Evolutionary conservation across 805 yeast genomes (phyloP).

Genomic region (Saccharomyces paradoxus): DNA sequence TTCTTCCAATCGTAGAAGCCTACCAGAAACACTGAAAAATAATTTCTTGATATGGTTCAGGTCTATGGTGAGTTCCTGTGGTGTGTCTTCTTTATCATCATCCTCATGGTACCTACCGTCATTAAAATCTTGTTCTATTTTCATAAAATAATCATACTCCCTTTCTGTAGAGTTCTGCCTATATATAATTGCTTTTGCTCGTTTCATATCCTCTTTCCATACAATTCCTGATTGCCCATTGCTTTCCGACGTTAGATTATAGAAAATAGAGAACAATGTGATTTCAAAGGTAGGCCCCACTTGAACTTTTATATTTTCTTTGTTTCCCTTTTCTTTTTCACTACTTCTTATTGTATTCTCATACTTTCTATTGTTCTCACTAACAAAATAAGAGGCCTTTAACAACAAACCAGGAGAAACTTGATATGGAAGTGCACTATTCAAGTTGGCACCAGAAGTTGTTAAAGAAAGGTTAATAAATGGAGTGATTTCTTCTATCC

Average conservation of each 20-base stretch:
- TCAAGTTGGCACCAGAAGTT: conserved; percentile 59
- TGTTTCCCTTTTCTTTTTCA: neutral
- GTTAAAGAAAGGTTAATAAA: conserved; percentile 55
- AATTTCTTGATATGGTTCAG: conserved; percentile 40
- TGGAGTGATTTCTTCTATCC: conserved; percentile 65
- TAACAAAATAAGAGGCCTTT: conserved; percentile 48
- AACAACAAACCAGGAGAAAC: conserved; percentile 59
- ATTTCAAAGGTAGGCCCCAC: conserved; percentile 57
- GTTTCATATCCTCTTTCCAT: conserved; percentile 70
- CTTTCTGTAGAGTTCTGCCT: conserved; percentile 13
- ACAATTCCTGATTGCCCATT: conserved; percentile 34
- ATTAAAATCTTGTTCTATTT: conserved; percentile 49
- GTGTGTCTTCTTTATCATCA: conserved; percentile 36
- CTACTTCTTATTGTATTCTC: neutral
- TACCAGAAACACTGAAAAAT: conserved; percentile 66
- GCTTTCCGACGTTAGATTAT: conserved; percentile 39
- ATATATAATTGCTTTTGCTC: conserved; percentile 39
- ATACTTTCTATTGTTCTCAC: conserved; percentile 10
- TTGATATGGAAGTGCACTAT: conserved; percentile 40
- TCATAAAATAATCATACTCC: conserved; percentile 38
- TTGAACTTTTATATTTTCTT: conserved; percentile 14
- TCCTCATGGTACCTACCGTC: conserved; percentile 69
- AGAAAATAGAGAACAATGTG: conserved; percentile 55
- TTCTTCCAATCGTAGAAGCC: conserved; percentile 53
- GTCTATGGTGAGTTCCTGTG: conserved; percentile 30